Base-by-base conservation (phyloP, 1,139 yeast genomes). In the Candida smagusa region DNA sequence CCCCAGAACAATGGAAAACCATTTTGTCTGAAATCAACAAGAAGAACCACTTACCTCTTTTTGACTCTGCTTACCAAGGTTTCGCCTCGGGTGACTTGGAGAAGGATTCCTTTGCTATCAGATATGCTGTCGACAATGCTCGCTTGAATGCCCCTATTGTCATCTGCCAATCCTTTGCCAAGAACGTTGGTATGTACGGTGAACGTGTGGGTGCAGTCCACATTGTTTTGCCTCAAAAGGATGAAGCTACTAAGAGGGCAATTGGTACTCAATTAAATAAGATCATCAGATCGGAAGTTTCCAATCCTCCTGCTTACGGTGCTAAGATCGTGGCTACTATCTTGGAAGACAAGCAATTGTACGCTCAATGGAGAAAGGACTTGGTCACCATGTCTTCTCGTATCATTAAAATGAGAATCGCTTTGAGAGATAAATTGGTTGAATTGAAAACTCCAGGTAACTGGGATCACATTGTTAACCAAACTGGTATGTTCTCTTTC, bases 111-210 rank as follows among this genome's bases (percentile, higher is more conserved):
- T 87, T 76, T 68, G 90, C 97, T 11, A 82, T 92, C 36, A 79
- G 96, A 55, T 72, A 78, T 56, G 96, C 95, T 49, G 79, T 87
- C 39, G 74, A 81, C 50, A 69, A 72, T 42, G 50, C 52, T 43
- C 49, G 44, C 36, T 54, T 68, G 42, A 41, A 51, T 13, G 49
- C 66, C 12, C 92, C 92, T 35, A 66, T 83, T 37, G 49, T 84
- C 23, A 77, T 92, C 43, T 86, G 96, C 64, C 98, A 92, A 69
- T 88, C 97, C n/a, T 92, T 92, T 65, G 96, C 97, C 39, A 92
- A 92, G 66, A 92, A 92, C 67, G 84, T 86, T 62, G 98, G 98
- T 49, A 84, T 92, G 81, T 92, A 92, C 60, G 98, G 98, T 59
- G 97, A 92, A 70, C 84, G 98, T 69, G 90, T 84, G 33, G 98